A percentile compares a stretch with the other conserved stretches of the same genome.
Conservation (phyloP, 305 asterid genomes). For the Petunia hybrid region DNA sequence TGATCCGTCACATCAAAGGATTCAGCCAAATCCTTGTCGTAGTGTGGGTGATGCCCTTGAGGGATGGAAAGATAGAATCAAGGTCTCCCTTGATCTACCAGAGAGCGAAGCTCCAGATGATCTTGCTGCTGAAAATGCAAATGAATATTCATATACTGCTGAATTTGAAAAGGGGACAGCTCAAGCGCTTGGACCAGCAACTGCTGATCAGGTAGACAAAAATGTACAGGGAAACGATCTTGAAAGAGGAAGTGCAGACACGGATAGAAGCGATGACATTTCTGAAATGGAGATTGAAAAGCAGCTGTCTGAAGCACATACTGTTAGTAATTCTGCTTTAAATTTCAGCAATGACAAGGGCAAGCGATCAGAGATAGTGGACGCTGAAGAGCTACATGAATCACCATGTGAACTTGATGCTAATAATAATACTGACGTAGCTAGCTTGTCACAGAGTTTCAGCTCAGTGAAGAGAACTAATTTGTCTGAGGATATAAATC, state of each 20-base stretch:
- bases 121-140: slow-evolving; percentile 71
- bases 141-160: slow-evolving; percentile 89
- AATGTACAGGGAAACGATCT: slow-evolving; percentile 58
- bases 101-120: slow-evolving; percentile 57
- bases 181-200: slow-evolving; percentile 98
- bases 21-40: slow-evolving; percentile 84
- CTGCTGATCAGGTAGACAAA: slow-evolving; percentile 76
- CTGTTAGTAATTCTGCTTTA: slow-evolving; percentile 48
- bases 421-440: slow-evolving; percentile 37
- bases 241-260: slow-evolving; percentile 49
- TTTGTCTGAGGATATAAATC: slow-evolving; percentile 59
- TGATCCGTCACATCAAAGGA: slow-evolving; percentile 59
- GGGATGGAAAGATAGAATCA: slow-evolving; percentile 96
- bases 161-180: slow-evolving; percentile 84
- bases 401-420: slow-evolving; percentile 50
- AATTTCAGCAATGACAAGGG: slow-evolving; percentile 44
- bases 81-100: slow-evolving; percentile 78
- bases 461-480: slow-evolving; percentile 59
- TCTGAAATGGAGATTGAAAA: slow-evolving; percentile 62
- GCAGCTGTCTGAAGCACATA: slow-evolving; percentile 53
- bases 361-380: slow-evolving; percentile 42
- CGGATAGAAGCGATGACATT: slow-evolving; percentile 49
- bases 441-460: slow-evolving; percentile 53
- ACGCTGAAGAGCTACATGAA: slow-evolving; percentile 54
- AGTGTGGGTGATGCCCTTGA: slow-evolving; percentile 95